Evolutionary conservation across 208 protist genomes (phyloP).

Genomic region (Porcisia hertigi): DNA sequence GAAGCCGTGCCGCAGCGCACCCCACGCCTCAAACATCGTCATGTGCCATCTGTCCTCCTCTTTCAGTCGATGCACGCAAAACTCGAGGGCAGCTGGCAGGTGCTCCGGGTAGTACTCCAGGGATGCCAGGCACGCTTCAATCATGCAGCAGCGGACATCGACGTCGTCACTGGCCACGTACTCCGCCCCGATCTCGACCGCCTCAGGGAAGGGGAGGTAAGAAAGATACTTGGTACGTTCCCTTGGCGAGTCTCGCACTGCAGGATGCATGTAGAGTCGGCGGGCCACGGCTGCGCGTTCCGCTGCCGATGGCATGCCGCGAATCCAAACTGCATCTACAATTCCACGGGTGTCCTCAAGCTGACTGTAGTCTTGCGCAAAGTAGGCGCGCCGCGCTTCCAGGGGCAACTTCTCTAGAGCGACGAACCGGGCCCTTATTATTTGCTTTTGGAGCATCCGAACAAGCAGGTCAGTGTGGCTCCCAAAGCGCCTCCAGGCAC

Average conservation of each 20-base stretch:
- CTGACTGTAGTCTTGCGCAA: background rate
- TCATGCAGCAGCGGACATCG: slow-evolving; percentile 7
- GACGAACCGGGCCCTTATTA: background rate
- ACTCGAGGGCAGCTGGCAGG: slow-evolving; percentile 22
- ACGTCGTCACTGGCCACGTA: slow-evolving; percentile 22
- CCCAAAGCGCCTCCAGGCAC: background rate
- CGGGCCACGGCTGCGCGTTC: slow-evolving; percentile 20
- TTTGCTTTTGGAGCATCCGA: slow-evolving; percentile 7
- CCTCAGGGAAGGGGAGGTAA: slow-evolving; percentile 25
- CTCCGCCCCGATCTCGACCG: slow-evolving; percentile 1
- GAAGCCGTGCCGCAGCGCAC: slow-evolving; percentile 11
- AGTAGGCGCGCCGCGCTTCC: slow-evolving; percentile 18
- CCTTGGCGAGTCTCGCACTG: slow-evolving; percentile 11
- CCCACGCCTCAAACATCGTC: slow-evolving; percentile 18
- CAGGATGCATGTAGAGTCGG: slow-evolving; percentile 2
- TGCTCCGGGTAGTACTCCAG: slow-evolving; percentile 27
- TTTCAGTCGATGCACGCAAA: slow-evolving; percentile 28
- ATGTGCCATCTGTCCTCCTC: slow-evolving; percentile 34
- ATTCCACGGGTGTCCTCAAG: background rate
- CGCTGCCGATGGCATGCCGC: slow-evolving; percentile 4
- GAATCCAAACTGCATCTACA: background rate
- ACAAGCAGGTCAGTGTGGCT: slow-evolving; percentile 12
- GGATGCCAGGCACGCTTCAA: background rate
- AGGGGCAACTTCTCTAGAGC: background rate
- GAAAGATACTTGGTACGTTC: slow-evolving; percentile 18